Base-by-base conservation (phyloP, 805 yeast genomes). In the Kazachstania viticola region DNA sequence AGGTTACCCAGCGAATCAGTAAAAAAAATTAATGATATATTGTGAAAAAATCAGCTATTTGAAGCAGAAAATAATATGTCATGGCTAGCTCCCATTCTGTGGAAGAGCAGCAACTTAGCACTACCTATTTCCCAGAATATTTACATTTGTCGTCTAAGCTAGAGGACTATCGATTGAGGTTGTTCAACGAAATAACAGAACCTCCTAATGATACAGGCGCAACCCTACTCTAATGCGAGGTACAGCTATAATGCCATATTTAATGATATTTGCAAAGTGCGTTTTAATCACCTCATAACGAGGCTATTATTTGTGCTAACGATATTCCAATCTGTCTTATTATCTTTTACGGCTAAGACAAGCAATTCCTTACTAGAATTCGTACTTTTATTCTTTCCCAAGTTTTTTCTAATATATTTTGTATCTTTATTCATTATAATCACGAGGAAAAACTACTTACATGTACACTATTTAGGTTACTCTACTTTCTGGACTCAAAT, bases 381-480 rank as follows among this genome's bases (percentile, higher is more conserved):
- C 5, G 26, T 40, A 9, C 21, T 49, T 7, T 25, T 53, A 6
- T 35, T 56, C 24, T 53, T 61, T 4, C 36, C 54, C 12, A 50
- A 54, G 33, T 38, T 51, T 17, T 7, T 56, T 4, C 32, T 45
- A 11, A 28, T 61, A 4, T 55, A 54, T 18, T 25, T 48, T 19
- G 54, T 55, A 1, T 42, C 57, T 11, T 42, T 61, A 26, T 35
- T 60, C n/a, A 36, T 63, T 28, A 51, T 59, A 3, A 49, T 62
- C 21, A 45, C 62, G 8, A 56, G 66, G 36, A 64, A 64, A 33
- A 60, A 61, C 33, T 58, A 59, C 31, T 30, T 63, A 22, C 66
- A 61, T 40, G 64, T 63, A 9, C 54, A 60, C 18, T 42, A 44
- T 29, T 40, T 44, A 9, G 51, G 54, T 4, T 51, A 49, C 36